These are phyloP conservation scores for Sporodiniella umbellata DNA, from an alignment of 371 early-diverging fungal species.

Conservation along the genomic window DNA sequence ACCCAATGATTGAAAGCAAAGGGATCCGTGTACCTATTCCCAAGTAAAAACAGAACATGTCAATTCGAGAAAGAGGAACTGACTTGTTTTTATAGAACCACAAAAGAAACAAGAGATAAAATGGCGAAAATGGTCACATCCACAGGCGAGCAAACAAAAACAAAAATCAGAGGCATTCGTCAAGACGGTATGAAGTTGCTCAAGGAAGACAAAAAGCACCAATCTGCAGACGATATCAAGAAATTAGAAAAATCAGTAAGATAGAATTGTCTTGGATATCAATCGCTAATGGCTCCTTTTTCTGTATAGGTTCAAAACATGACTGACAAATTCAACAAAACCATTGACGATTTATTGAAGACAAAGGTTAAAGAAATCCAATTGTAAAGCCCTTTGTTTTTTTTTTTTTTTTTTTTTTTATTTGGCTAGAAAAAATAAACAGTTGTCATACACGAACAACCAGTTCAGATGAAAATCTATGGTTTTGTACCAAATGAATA, in stretches of 20 bases:
- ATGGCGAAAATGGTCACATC: conserved; percentile 65
- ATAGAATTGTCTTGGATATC: not conserved
- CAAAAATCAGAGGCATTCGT: conserved; percentile 63
- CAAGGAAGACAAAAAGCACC: conserved; percentile 62
- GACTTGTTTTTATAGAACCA: conserved; percentile 45
- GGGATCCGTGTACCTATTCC: conserved; percentile 83
- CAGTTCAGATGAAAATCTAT: too few relatives aligned
- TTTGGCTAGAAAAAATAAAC: too few relatives aligned
- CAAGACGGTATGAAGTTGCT: conserved; percentile 76
- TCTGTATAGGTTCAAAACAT: conserved; percentile 60
- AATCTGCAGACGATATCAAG: conserved; percentile 59
- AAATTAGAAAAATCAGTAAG: conserved; percentile 61
- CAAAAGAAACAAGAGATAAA: conserved; percentile 78
- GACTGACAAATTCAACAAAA: conserved; percentile 70
- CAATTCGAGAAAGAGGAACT: not conserved
- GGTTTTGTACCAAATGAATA: too few relatives aligned
- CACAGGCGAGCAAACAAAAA: conserved; percentile 69
- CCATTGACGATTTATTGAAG: conserved; percentile 65
- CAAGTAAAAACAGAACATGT: conserved; percentile 61
- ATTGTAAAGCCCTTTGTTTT: too few relatives aligned
- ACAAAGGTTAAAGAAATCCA: conserved; percentile 75
- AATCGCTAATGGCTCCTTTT: not conserved
- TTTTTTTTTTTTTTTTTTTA: too few relatives aligned
- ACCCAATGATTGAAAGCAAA: conserved; percentile 73
- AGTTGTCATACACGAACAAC: too few relatives aligned